Percentiles rank a stretch among this genome's conserved stretches.
Evolutionary conservation across 192 early-diverging fungal genomes (phyloP).

Genomic region (Borealophlyctis nickersoniae): DNA sequence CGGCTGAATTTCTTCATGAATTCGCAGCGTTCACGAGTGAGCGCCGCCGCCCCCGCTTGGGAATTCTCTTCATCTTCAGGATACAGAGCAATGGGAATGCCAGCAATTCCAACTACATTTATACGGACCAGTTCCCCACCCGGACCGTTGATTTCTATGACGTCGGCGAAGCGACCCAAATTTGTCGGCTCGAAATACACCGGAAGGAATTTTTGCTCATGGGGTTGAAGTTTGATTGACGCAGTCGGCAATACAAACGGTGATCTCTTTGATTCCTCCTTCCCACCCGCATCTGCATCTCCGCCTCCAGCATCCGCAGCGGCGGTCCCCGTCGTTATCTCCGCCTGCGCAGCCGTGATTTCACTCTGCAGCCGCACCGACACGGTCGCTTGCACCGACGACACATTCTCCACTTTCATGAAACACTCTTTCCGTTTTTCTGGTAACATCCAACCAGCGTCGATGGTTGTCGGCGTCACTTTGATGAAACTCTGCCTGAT

Average conservation of each 20-base stretch:
- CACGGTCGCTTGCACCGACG: slow-evolving; percentile 28
- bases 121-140: slow-evolving; percentile 53
- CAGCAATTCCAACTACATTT: slow-evolving; percentile 45
- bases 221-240: slow-evolving; percentile 39
- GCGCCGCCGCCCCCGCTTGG: slow-evolving; percentile 39
- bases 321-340: not conserved
- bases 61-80: slow-evolving; percentile 51
- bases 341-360: slow-evolving; percentile 17
- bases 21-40: slow-evolving; percentile 52
- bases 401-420: slow-evolving; percentile 51
- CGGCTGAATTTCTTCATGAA: slow-evolving; percentile 52
- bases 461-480: slow-evolving; percentile 44
- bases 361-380: slow-evolving; percentile 40
- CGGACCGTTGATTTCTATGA: slow-evolving; percentile 46
- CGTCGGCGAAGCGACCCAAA: slow-evolving; percentile 47
- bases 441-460: slow-evolving; percentile 60
- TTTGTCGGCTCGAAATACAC: slow-evolving; percentile 50
- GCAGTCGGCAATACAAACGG: slow-evolving; percentile 36
- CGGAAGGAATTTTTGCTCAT: slow-evolving; percentile 41
- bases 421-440: slow-evolving; percentile 44
- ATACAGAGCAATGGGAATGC: slow-evolving; percentile 59
- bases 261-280: slow-evolving; percentile 21
- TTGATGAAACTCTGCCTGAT: slow-evolving; percentile 49
- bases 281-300: not conserved
- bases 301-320: too few species aligned